Evolutionary conservation across 768 basidiomycete genomes (phyloP).

Genomic region (Phlebiopsis flavidoalba): DNA sequence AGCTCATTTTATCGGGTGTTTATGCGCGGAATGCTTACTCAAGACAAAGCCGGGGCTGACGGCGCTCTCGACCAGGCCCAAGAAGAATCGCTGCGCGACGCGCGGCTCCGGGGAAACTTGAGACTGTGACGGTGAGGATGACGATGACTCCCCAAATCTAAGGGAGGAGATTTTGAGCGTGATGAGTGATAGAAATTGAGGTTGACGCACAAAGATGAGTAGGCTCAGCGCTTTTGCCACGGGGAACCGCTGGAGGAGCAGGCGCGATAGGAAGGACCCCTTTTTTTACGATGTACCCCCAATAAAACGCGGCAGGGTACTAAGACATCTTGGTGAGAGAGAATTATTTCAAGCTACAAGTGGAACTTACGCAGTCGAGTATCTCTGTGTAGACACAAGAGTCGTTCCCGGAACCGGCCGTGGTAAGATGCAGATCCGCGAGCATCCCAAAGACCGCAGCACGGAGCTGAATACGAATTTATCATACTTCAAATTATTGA

Average conservation of each 20-base stretch:
- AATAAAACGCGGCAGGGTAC: constrained; percentile 8
- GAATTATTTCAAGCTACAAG: neutral
- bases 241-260: constrained; percentile 7
- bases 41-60: constrained; percentile 11
- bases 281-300: constrained; percentile 10
- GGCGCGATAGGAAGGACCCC: constrained; percentile 11
- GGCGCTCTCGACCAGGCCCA: constrained; percentile 8
- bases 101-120: constrained; percentile 2
- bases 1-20: neutral
- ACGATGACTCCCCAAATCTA: constrained; percentile 9
- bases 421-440: constrained; percentile 4
- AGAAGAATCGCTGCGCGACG: constrained; percentile 9
- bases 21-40: neutral
- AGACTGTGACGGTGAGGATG: constrained; percentile 7
- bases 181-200: neutral
- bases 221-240: constrained; percentile 5
- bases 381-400: constrained; percentile 5
- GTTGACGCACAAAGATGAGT: constrained; percentile 2
- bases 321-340: neutral
- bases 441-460: constrained; percentile 10
- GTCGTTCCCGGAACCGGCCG: constrained; percentile 5
- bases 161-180: neutral
- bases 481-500: constrained; percentile 1
- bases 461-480: constrained; percentile 12
- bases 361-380: constrained; percentile 7